Evolutionary conservation across 2,329 filamentous ascomycete genomes (phyloP).

Genomic region (Fusarium ambrosium): DNA sequence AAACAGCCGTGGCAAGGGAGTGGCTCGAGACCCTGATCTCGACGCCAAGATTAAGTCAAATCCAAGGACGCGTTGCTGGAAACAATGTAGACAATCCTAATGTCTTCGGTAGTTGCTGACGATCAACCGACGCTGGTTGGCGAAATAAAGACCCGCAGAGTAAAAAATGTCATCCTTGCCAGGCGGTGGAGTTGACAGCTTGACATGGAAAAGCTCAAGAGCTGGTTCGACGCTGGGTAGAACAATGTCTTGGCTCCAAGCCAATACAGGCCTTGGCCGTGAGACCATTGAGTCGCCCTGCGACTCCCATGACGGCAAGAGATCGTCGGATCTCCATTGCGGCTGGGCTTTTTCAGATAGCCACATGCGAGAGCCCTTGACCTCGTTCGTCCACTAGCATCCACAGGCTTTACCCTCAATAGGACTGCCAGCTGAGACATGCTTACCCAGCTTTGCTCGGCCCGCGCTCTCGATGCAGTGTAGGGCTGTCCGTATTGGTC

Average conservation of each 20-base stretch:
- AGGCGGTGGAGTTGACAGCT: slow-evolving; percentile 20
- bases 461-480: slow-evolving; percentile 15
- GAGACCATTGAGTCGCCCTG: background rate
- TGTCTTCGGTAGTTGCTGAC: slow-evolving; percentile 28
- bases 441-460: slow-evolving; percentile 25
- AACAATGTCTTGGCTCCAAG: background rate
- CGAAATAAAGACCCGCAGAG: slow-evolving; percentile 7
- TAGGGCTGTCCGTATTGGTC: slow-evolving; percentile 17
- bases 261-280: slow-evolving; percentile 3
- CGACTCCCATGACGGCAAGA: slow-evolving; percentile 16
- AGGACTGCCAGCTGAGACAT: slow-evolving; percentile 38
- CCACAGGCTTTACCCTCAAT: slow-evolving; percentile 18
- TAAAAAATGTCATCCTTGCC: slow-evolving; percentile 14
- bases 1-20: slow-evolving; percentile 15
- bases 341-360: slow-evolving; percentile 21
- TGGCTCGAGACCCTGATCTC: slow-evolving; percentile 22
- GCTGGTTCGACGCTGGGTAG: slow-evolving; percentile 23
- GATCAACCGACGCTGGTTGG: slow-evolving; percentile 34
- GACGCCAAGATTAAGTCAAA: slow-evolving; percentile 15
- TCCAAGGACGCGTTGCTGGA: slow-evolving; percentile 18
- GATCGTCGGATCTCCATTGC: slow-evolving; percentile 31
- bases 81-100: slow-evolving; percentile 12
- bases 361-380: slow-evolving; percentile 14
- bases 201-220: slow-evolving; percentile 6
- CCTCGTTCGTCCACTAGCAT: slow-evolving; percentile 15